These are phyloP conservation scores for Herpotrichia juniperi DNA, from an alignment of 2,329 filamentous ascomycete genomes.

Conservation along the genomic window DNA sequence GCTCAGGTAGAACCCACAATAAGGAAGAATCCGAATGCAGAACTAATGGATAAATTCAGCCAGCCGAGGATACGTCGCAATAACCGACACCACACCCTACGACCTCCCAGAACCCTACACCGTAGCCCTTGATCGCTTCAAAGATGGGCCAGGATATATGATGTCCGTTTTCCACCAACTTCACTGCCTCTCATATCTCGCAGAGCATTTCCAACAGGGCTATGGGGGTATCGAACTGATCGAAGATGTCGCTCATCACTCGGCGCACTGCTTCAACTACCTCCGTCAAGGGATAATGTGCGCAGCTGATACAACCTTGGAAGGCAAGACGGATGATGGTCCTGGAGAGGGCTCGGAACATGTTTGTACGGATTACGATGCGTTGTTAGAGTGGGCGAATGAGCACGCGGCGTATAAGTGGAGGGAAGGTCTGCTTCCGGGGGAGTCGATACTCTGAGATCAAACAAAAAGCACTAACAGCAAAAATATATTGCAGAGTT, in stretches of 20 bases:
- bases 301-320: conserved; percentile 30
- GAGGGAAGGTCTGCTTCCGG: conserved; percentile 25
- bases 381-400: conserved; percentile 30
- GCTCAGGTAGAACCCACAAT: conserved; percentile 14
- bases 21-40: neutral
- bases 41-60: conserved; percentile 11
- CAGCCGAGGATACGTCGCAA: conserved; percentile 24
- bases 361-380: conserved; percentile 31
- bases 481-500: too few species aligned
- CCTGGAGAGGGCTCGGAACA: conserved; percentile 26
- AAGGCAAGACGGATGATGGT: conserved; percentile 22
- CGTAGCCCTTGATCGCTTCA: conserved; percentile 22
- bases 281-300: conserved; percentile 32
- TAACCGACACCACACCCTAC: conserved; percentile 9
- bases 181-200: conserved; percentile 31
- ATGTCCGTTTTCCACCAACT: conserved; percentile 33
- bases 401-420: conserved; percentile 21
- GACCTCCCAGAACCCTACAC: conserved; percentile 26
- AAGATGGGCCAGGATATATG: conserved; percentile 28
- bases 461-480: too few species aligned
- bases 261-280: conserved; percentile 35
- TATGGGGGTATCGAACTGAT: conserved; percentile 20
- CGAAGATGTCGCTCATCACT: conserved; percentile 28
- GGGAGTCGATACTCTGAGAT: conserved; percentile 17
- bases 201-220: conserved; percentile 26